Base-by-base conservation (phyloP, 225 moss, liverwort and hornwort genomes). In the Climacium dendroides region DNA sequence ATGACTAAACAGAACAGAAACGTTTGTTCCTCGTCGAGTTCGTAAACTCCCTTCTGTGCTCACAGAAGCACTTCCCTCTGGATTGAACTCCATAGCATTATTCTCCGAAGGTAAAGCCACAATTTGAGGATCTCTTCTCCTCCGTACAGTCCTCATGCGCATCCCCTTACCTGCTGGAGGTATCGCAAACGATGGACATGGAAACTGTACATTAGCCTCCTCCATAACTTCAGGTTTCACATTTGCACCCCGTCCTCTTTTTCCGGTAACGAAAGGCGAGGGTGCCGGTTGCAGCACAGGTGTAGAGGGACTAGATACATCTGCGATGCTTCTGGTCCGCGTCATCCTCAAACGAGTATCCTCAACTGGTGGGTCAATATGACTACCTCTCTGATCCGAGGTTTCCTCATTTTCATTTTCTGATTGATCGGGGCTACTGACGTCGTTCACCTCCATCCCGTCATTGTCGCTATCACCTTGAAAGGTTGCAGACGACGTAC, bases 1-100 rank as follows among this genome's bases (percentile, higher is more conserved):
- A 83, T 93, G 93, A 86, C 93, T 93, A 69, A 93, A 93, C 60
- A 93, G 88, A 64, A 93, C 93, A 82, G 86, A 89, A 87, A 92
- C 63, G 13, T 86, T 89, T 15, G 89, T 73, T 81, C 89, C 88
- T 77, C 89, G 85, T 85, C 90, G 84, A 75, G 73, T 86, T 67
- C 89, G 90, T 83, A 87, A 81, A 84, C 92, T 93, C 58, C 90
- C 92, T 84, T 90, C 93, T 52, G 90, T 91, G 75, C 92, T 93
- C 82, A 85, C 92, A 86, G 90, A 90, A 62, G 92, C 90, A 87
- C 92, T 93, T 88, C 90, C 74, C 57, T 92, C 90, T 58, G 73
- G 88, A 70, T 86, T 69, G 37, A 83, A 88, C 39, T 89, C 92
- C 72, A 85, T 59, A 62, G 81, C 67, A 80, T 88, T 85, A 78